These are phyloP conservation scores for Trypanosoma mega DNA, from an alignment of 208 protist genomes.

Conservation along the genomic window DNA sequence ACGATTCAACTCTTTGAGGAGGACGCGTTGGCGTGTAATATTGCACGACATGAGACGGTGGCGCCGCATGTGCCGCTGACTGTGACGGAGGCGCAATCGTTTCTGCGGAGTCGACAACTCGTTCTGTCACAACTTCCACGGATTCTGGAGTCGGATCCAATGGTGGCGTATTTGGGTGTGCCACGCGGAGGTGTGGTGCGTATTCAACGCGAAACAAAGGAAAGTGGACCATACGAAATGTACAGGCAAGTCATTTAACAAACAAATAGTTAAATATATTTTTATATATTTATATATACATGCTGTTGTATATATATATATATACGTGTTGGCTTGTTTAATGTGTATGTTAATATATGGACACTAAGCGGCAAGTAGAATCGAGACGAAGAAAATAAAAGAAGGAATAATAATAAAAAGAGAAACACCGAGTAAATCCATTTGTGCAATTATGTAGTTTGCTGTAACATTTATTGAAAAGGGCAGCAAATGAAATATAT, in stretches of 20 bases:
- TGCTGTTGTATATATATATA: neutral
- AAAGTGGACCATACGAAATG: constrained; percentile 96
- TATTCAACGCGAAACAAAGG: constrained; percentile 93
- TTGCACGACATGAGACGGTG: constrained; percentile 95
- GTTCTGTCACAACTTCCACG: constrained; percentile 95
- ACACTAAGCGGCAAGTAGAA: neutral
- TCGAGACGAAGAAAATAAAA: neutral
- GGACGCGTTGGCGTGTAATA: constrained; percentile 94
- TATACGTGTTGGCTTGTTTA: neutral
- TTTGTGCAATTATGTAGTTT: too few relatives aligned
- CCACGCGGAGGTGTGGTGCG: constrained; percentile 91
- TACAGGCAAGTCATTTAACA: constrained; percentile 95
- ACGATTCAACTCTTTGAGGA: constrained; percentile 94
- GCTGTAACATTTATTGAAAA: too few relatives aligned
- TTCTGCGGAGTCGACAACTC: constrained; percentile 85
- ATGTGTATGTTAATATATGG: neutral
- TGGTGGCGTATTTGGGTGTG: constrained; percentile 95
- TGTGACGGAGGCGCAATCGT: constrained; percentile 57
- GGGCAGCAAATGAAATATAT: too few relatives aligned
- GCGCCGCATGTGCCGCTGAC: constrained; percentile 91
- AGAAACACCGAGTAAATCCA: too few relatives aligned
- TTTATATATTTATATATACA: neutral
- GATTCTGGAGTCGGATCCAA: constrained; percentile 94
- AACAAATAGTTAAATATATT: neutral
- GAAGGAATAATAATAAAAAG: too few relatives aligned